Evolutionary conservation across 2,329 filamentous ascomycete species (phyloP).

Genomic region (Apiospora pterosperma): DNA sequence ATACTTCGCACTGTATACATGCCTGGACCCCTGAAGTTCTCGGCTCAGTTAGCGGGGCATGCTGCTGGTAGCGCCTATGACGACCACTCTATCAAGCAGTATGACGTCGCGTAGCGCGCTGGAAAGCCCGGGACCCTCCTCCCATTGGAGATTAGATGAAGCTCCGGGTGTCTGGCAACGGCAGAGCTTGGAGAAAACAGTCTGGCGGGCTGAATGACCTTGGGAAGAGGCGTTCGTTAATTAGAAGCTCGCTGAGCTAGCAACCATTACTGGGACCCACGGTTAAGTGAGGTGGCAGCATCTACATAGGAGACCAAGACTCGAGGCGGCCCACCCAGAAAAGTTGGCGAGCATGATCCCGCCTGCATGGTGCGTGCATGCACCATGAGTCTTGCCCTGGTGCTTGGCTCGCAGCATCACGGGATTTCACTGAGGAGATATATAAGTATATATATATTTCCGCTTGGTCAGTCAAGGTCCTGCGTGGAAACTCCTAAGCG

Average conservation of each 20-base stretch:
- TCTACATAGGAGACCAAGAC: background rate
- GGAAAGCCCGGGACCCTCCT: background rate
- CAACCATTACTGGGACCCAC: background rate
- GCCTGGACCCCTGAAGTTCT: conserved; percentile 1
- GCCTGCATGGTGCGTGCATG: background rate
- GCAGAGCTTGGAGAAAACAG: background rate
- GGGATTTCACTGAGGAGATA: background rate
- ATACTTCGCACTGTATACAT: background rate
- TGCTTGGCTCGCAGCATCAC: background rate
- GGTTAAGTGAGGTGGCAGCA: background rate
- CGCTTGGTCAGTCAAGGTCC: background rate
- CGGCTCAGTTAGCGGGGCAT: background rate
- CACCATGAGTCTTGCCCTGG: background rate
- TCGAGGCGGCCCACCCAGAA: background rate
- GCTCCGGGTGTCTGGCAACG: background rate
- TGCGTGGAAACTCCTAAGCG: background rate
- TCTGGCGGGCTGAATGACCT: background rate
- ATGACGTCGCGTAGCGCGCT: conserved; percentile 4
- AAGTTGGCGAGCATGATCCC: background rate
- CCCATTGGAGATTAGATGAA: background rate
- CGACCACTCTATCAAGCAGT: conserved; percentile 2
- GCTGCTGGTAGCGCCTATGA: conserved; percentile 1
- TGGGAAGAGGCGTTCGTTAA: background rate
- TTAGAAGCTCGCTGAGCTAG: background rate
- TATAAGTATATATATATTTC: no score